phyloP scores from a whole-genome alignment of 257 asterid species.

The Solanum dulcamara region DNA sequence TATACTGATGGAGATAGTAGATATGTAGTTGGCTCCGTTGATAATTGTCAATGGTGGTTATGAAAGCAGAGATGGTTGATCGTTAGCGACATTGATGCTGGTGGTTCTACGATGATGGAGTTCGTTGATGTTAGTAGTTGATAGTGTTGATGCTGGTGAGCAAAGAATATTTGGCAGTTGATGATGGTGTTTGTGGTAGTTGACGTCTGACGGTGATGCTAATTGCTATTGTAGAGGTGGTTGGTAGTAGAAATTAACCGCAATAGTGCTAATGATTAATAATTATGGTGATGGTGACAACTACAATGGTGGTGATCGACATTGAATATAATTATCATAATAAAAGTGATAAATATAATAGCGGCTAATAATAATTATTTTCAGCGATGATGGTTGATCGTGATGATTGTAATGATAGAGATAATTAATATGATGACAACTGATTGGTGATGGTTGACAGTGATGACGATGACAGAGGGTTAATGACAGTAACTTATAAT shows the following conservation, averaged over 20 bases:
- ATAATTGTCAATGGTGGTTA: no score
- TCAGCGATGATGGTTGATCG: neutral
- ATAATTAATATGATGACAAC: neutral
- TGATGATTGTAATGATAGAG: neutral
- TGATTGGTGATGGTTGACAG: neutral
- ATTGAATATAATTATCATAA: no score
- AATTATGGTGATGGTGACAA: neutral
- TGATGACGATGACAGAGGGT: no score
- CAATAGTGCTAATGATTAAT: neutral
- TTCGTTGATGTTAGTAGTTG: neutral
- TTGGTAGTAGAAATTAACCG: neutral
- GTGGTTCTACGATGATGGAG: neutral
- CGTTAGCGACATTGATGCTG: neutral
- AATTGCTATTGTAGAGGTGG: no score
- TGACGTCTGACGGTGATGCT: neutral
- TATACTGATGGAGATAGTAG: no score
- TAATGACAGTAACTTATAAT: no score
- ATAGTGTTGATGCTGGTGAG: neutral
- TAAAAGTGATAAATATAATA: no score
- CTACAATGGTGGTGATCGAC: no score
- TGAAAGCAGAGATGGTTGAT: neutral
- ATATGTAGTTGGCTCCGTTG: neutral
- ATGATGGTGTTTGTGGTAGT: neutral
- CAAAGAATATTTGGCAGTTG: no score
- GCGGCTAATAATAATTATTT: neutral